Evolutionary conservation across 2,329 filamentous ascomycete genomes (phyloP).

Genomic region (Acrocalymma vagum): DNA sequence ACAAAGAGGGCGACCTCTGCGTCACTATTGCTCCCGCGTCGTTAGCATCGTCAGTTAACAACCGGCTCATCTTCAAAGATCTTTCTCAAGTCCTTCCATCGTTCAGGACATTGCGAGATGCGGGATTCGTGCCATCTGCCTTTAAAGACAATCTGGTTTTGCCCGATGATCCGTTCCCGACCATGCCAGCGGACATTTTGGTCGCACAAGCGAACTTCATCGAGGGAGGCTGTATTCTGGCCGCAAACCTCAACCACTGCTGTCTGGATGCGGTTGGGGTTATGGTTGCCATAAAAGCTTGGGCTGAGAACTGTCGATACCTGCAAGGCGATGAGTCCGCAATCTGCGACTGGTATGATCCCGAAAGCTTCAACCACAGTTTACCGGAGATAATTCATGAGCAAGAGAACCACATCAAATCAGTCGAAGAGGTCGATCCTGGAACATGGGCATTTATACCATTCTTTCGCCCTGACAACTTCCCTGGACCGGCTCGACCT

Average conservation of each 20-base stretch:
- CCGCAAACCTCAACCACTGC: slow-evolving; percentile 26
- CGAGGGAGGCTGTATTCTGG: slow-evolving; percentile 32
- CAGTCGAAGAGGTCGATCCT: slow-evolving; percentile 24
- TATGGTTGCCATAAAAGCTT: slow-evolving; percentile 28
- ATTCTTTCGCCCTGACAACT: slow-evolving; percentile 24
- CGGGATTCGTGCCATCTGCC: slow-evolving; percentile 24
- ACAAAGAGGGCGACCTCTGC: slow-evolving; percentile 32
- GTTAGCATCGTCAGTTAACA: slow-evolving; percentile 5
- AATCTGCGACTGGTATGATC: slow-evolving; percentile 27
- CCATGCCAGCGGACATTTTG: slow-evolving; percentile 28
- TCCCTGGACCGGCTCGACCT: too few relatives aligned
- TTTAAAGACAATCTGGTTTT: slow-evolving; percentile 26
- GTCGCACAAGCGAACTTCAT: slow-evolving; percentile 39
- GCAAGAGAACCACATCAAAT: slow-evolving; percentile 18
- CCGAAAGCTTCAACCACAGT: slow-evolving; percentile 31
- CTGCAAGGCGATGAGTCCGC: slow-evolving; percentile 28
- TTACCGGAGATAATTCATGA: slow-evolving; percentile 29
- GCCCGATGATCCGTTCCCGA: slow-evolving; percentile 19
- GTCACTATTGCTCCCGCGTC: slow-evolving; percentile 28
- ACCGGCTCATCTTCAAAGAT: slow-evolving; percentile 28
- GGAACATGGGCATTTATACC: slow-evolving; percentile 27
- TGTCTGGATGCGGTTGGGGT: slow-evolving; percentile 31
- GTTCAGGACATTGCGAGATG: slow-evolving; percentile 21
- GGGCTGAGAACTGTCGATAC: slow-evolving; percentile 34
- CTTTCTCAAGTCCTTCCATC: slow-evolving; percentile 23